A percentile compares a stretch with the other conserved stretches of the same genome.
Evolutionary conservation across 805 yeast genomes (phyloP).

Genomic region (Brettanomyces custersianus): DNA sequence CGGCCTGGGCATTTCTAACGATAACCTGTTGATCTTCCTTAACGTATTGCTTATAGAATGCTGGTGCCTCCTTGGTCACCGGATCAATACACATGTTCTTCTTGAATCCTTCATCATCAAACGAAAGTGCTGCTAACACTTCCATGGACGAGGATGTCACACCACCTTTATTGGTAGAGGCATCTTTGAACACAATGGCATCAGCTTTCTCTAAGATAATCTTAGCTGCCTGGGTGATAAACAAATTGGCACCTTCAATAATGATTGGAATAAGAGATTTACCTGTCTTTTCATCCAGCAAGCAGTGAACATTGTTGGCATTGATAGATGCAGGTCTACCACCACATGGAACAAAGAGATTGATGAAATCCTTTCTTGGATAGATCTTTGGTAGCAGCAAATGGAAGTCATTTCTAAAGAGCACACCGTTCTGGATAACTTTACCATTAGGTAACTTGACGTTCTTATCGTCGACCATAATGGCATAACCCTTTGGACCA

Average conservation of each 20-base stretch:
- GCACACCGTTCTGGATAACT: conserved; percentile 71
- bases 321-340: conserved; percentile 97
- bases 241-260: conserved; percentile 96
- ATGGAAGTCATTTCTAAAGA: conserved; percentile 88
- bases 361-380: conserved; percentile 43
- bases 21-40: conserved; percentile 71
- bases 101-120: conserved; percentile 77
- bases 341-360: conserved; percentile 95
- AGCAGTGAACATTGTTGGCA: conserved; percentile 64
- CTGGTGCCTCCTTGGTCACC: conserved; percentile 46
- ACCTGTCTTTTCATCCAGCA: conserved; percentile 70
- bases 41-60: conserved; percentile 77
- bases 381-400: conserved; percentile 57
- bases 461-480: conserved; percentile 80
- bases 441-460: conserved; percentile 69
- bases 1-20: conserved; percentile 69
- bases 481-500: conserved; percentile 68
- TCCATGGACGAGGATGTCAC: conserved; percentile 95
- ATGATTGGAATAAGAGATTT: conserved; percentile 73
- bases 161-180: conserved; percentile 97
- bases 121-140: conserved; percentile 87
- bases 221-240: conserved; percentile 92
- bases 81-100: conserved; percentile 67
- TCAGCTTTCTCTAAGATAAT: conserved; percentile 81
- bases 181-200: conserved; percentile 82